Percentiles rank a stretch among this genome's conserved stretches.
Evolutionary conservation across 805 yeast species (phyloP).

Genomic region (Myxozyma geophila): DNA sequence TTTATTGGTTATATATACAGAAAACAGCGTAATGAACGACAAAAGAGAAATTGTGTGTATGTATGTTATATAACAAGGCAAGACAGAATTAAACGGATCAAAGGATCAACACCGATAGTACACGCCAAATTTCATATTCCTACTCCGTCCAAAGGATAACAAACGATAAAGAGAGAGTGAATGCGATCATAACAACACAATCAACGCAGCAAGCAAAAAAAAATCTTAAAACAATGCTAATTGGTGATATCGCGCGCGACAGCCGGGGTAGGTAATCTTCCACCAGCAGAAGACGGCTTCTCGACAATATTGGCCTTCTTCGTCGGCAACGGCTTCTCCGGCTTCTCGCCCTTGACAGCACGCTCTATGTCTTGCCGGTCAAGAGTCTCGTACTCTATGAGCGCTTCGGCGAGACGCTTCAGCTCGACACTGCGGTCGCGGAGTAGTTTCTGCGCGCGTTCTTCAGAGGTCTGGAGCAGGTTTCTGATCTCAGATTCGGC

Average conservation of each 20-base stretch:
- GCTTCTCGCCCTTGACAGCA: conserved; percentile 76
- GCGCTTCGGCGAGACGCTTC: conserved; percentile 86
- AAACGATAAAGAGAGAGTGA: neutral
- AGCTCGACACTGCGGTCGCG: conserved; percentile 68
- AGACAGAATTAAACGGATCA: neutral
- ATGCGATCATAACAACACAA: neutral
- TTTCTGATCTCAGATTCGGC: conserved; percentile 92
- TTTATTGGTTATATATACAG: no score
- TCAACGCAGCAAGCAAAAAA: neutral
- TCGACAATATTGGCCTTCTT: conserved; percentile 4
- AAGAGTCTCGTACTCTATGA: conserved; percentile 92
- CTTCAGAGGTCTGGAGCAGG: conserved; percentile 73
- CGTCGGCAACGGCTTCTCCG: conserved; percentile 19
- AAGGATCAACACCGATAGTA: neutral
- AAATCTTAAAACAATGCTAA: neutral
- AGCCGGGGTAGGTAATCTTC: conserved; percentile 8
- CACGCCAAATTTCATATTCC: neutral
- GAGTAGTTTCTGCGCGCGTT: conserved; percentile 73
- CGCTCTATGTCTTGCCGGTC: conserved; percentile 88
- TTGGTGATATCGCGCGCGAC: conserved; percentile 9
- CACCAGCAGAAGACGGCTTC: conserved; percentile 14
- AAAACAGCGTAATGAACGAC: no score
- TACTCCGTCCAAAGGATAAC: no score
- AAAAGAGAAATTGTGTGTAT: neutral
- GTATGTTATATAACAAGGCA: neutral